Evolutionary conservation across 1,284 basidiomycete genomes (phyloP), one percentile per base, ranked within the genome.

Genomic region (Malassezia cuniculi): DNA sequence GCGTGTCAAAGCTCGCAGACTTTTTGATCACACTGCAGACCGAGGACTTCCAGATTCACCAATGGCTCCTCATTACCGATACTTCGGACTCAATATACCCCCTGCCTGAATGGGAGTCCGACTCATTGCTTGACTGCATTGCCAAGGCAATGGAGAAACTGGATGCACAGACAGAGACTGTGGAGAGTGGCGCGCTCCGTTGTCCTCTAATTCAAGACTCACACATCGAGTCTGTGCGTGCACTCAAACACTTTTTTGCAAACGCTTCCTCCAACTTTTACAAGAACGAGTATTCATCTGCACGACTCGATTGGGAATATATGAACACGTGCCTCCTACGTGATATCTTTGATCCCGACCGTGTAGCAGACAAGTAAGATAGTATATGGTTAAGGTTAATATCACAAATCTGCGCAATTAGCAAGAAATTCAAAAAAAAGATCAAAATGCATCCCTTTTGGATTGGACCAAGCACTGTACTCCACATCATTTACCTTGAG

Each of bases 41-140:
- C 0, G 85, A 89, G 57, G 93, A 97, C 63, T 99, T 97, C 69
- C 93, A 97, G 70, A 82, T 94, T 52, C 84, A 97, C 68, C 87
- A 99, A 73, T 99, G 93, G 90, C 82, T 94, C 56, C 97, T 97
- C 62, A 79, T 95, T 39, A 93, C 87, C 0, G 93, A 99, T 68
- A 95, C 90, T 0, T 83, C 89, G 5, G 93, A 97, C 59, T 87
- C 89, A 0, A 77, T 87, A 9, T 87, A 87, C 66, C 80, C 80
- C 6, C 80, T 84, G 0, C 80, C 87, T 50, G 74, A 79, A 30
- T 87, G 81, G 76, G 71, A 72, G 31, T 81, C 89, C 1, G 81
- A 84, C 49, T 82, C 85, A 1, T 78, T 95, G 69, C 76, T 95
- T 66, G 90, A 97, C 65, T 25, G 32, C 12, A 33, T 45, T 14